Evolutionary conservation across 805 yeast genomes (phyloP).

Genomic region (Kluyveromyces siamensis): DNA sequence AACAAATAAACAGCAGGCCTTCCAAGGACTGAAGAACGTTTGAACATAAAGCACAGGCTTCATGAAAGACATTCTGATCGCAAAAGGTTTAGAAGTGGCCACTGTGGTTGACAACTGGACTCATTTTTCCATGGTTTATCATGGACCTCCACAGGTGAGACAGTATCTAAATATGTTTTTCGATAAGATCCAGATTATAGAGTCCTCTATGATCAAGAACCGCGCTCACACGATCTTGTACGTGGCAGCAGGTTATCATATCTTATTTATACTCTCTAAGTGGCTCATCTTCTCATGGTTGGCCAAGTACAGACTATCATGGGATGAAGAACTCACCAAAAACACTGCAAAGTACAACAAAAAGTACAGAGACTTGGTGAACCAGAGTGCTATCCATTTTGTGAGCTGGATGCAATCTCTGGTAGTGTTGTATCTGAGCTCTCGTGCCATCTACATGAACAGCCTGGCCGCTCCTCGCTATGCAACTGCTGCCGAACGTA

Average conservation of each 20-base stretch:
- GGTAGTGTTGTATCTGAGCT: conserved; percentile 42
- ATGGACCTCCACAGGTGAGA: neutral
- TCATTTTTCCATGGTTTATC: neutral
- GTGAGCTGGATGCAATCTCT: conserved; percentile 81
- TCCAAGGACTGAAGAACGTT: too few species aligned
- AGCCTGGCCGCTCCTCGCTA: conserved; percentile 5
- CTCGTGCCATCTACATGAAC: conserved; percentile 8
- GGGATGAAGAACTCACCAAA: conserved; percentile 4
- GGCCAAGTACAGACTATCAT: conserved; percentile 9
- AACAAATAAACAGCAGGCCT: too few species aligned
- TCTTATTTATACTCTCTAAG: conserved; percentile 19
- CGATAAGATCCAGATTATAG: neutral
- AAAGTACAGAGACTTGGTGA: conserved; percentile 11
- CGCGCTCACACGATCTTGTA: conserved; percentile 24
- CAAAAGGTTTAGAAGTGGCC: neutral
- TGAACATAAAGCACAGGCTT: neutral
- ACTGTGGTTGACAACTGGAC: neutral
- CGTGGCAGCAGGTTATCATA: conserved; percentile 24
- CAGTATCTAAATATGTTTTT: neutral
- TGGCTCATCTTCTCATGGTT: conserved; percentile 22
- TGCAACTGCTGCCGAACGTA: conserved; percentile 13
- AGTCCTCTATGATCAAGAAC: neutral
- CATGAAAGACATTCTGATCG: neutral
- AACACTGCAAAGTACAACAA: conserved; percentile 6
- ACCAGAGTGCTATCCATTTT: conserved; percentile 43